Evolutionary conservation across 495 filamentous ascomycete species (phyloP), one percentile per base, ranked within the genome.

Genomic region (Podospora australis): DNA sequence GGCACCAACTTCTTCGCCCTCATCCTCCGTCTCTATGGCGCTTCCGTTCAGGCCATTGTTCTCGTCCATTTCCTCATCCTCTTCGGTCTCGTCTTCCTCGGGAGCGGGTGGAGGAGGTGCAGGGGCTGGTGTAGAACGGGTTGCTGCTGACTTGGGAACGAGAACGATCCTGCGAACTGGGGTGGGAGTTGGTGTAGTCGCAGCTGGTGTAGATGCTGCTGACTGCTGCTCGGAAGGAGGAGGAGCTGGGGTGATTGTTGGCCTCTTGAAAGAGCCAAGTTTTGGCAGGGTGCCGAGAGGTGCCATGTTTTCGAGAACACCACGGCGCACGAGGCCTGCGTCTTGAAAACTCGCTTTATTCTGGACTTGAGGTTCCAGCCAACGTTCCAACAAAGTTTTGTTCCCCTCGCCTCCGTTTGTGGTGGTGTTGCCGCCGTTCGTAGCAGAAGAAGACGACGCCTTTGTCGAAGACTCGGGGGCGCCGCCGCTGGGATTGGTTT

Each of bases 261-360:
- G 46, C 50, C 69, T 74, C 61, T 70, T 74, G 44, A 68, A 62
- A 43, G 65, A 48, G 17, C 68, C 60, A n/a, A 65, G 55, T 61
- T 72, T 80, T 6, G 85, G 85, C 39, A 77, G 65, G 21, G 74
- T 74, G 29, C 85, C 85, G 4, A 89, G 65, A 22, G 85, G 78
- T 32, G 75, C 76, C 84, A 89, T 88, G 54, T 78, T 76, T 62
- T 80, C 80, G 9, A 86, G 65, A 4, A 86, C 82, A 41, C 81
- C 81, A 53, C 79, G 72, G 23, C 80, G 68, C 51, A 80, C 67
- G 54, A 80, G 69, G 50, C 74, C 81, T 14, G 71, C 74, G 47
- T 91, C 88, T 63, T 78, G 72, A 61, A 81, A 91, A 52, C 83
- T 87, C 2, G 88, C 78, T 51, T 84, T 81, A 22, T 72, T 67